Evolutionary conservation across 371 early-diverging fungal species (phyloP).

Genomic region (Lichtheimia ramosa): DNA sequence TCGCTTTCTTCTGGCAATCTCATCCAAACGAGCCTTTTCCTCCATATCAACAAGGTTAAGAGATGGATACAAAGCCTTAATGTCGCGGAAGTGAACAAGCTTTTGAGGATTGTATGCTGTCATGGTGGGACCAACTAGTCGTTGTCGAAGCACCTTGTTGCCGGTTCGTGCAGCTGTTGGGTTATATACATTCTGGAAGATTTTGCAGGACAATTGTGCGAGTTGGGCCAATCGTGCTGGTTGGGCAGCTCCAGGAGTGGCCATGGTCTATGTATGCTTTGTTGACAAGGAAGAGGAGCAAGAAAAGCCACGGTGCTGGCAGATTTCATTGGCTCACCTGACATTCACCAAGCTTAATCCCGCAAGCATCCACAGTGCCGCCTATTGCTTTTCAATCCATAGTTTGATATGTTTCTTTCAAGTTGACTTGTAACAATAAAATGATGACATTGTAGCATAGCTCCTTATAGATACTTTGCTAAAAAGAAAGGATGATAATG

Average conservation of each 20-base stretch:
- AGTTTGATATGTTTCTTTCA: too few species aligned
- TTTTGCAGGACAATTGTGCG: conserved; percentile 63
- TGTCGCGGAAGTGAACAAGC: conserved; percentile 56
- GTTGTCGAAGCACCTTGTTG: conserved; percentile 70
- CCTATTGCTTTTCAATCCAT: too few species aligned
- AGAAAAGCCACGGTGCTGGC: too few species aligned
- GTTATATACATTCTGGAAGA: conserved; percentile 74
- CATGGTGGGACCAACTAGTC: conserved; percentile 66
- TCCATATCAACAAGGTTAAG: conserved; percentile 61
- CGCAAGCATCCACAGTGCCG: too few species aligned
- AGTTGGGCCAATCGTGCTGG: conserved; percentile 48
- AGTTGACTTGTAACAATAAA: too few species aligned
- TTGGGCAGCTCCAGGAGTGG: conserved; percentile 7
- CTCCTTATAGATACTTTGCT: too few species aligned
- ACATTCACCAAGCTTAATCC: too few species aligned
- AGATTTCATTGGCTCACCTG: too few species aligned
- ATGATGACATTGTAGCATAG: too few species aligned
- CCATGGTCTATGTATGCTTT: conserved; percentile 3
- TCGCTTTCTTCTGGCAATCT: conserved; percentile 66
- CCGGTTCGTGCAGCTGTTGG: conserved; percentile 73
- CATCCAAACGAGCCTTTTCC: conserved; percentile 72
- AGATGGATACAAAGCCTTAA: conserved; percentile 61
- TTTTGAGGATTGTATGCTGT: conserved; percentile 68
- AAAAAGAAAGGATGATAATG: too few species aligned
- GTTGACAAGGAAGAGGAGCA: too few species aligned